Evolutionary conservation across 1,284 basidiomycete species (phyloP).

Genomic region (Papiliotrema laurentii): DNA sequence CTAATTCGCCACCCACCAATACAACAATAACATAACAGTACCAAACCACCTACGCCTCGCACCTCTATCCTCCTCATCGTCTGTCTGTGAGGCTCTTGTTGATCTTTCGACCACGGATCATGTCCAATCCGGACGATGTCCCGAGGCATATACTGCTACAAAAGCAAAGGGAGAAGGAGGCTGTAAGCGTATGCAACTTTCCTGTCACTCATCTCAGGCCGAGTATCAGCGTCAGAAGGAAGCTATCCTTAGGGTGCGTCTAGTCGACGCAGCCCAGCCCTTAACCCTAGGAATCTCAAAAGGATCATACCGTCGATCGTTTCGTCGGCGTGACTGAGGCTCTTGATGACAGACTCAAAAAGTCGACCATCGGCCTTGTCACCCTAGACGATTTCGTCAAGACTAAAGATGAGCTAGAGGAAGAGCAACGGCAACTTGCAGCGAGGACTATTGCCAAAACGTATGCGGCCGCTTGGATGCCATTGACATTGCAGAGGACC

Average conservation of each 20-base stretch:
- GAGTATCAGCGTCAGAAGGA: conserved; percentile 35
- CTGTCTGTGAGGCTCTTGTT: not conserved
- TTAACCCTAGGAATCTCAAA: conserved; percentile 45
- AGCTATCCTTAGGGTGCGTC: conserved; percentile 27
- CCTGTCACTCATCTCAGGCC: conserved; percentile 19
- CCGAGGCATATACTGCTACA: conserved; percentile 18
- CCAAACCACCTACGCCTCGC: too few species aligned
- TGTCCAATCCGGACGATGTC: conserved; percentile 22
- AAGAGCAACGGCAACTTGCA: conserved; percentile 83
- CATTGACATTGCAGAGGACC: conserved; percentile 30
- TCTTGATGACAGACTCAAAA: conserved; percentile 89
- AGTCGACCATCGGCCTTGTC: conserved; percentile 89
- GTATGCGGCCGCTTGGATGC: not conserved
- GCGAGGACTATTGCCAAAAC: conserved; percentile 52
- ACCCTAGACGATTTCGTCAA: conserved; percentile 89
- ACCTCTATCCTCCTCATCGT: not conserved
- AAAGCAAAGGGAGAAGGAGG: conserved; percentile 34
- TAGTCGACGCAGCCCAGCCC: not conserved
- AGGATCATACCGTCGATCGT: conserved; percentile 71
- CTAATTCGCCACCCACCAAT: too few species aligned
- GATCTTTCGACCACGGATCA: too few species aligned
- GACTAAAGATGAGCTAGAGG: conserved; percentile 81
- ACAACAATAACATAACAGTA: too few species aligned
- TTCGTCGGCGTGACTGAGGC: conserved; percentile 94
- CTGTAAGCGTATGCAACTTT: conserved; percentile 17